These are phyloP conservation scores for Hanseniaspora singularis DNA, from an alignment of 805 yeast genomes.

Conservation along the genomic window DNA sequence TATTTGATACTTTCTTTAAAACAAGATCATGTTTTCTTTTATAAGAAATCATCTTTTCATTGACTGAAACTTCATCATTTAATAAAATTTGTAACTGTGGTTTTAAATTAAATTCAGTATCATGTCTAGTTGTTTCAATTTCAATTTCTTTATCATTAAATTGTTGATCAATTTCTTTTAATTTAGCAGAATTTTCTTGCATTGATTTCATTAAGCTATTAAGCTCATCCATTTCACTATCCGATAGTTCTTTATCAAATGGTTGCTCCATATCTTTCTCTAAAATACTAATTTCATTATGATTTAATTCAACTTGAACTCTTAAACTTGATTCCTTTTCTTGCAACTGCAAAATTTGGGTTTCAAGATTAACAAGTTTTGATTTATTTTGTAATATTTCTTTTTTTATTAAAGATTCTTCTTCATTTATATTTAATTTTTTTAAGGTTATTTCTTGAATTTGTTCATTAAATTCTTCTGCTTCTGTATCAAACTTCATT, in stretches of 20 bases:
- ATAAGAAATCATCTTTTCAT: constrained; percentile 19
- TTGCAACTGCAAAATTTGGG: constrained; percentile 31
- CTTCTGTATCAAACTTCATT: constrained; percentile 37
- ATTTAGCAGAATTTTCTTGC: constrained; percentile 36
- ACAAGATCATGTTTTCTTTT: constrained; percentile 18
- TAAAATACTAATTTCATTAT: constrained; percentile 35
- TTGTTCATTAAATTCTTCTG: constrained; percentile 40
- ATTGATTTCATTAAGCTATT: constrained; percentile 30
- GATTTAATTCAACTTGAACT: constrained; percentile 28
- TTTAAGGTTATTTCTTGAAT: constrained; percentile 28
- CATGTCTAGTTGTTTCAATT: constrained; percentile 36
- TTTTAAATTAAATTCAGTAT: constrained; percentile 43
- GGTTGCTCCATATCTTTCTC: constrained; percentile 39
- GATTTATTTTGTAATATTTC: constrained; percentile 24
- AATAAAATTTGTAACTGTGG: constrained; percentile 38
- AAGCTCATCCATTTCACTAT: constrained; percentile 38
- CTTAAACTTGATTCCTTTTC: constrained; percentile 30
- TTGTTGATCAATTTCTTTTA: constrained; percentile 28
- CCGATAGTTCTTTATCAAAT: constrained; percentile 43
- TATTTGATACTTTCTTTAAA: constrained; percentile 19
- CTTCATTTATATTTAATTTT: constrained; percentile 31
- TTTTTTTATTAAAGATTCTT: constrained; percentile 35
- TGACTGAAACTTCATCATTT: constrained; percentile 19
- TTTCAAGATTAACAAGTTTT: constrained; percentile 35
- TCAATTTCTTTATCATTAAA: constrained; percentile 21